Evolutionary conservation across 371 early-diverging fungal genomes (phyloP).

Genomic region (Syncephalastrum sp.): DNA sequence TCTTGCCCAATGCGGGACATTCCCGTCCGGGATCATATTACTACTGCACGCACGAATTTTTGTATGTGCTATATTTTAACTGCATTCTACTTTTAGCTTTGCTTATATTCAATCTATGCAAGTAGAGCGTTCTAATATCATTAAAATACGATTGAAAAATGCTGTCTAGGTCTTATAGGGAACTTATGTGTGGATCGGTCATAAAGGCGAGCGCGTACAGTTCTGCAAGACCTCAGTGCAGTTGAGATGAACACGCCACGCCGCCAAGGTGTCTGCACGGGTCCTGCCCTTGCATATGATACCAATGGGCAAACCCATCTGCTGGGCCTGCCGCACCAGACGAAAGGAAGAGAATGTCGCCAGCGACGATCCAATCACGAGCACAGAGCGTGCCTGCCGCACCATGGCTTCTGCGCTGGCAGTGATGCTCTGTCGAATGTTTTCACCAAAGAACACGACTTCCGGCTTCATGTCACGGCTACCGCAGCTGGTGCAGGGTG

Average conservation of each 20-base stretch:
- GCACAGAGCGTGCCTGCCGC: conserved; percentile 53
- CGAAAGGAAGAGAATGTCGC: conserved; percentile 83
- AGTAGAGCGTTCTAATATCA: too few relatives aligned
- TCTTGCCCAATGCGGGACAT: too few relatives aligned
- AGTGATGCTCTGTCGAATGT: conserved; percentile 58
- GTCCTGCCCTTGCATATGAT: conserved; percentile 78
- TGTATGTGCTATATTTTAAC: too few relatives aligned
- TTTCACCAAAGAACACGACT: conserved; percentile 92
- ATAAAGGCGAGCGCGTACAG: too few relatives aligned
- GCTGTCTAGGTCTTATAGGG: too few relatives aligned
- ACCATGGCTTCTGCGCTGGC: conserved; percentile 55
- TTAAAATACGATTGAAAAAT: too few relatives aligned
- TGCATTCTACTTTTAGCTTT: too few relatives aligned
- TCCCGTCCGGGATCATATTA: too few relatives aligned
- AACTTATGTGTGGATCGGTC: too few relatives aligned
- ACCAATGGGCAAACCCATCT: conserved; percentile 58
- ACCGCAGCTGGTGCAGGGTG: conserved; percentile 67
- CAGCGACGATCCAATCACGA: conserved; percentile 82
- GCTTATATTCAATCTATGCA: too few relatives aligned
- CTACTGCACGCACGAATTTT: too few relatives aligned
- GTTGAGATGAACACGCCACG: conserved; percentile 55
- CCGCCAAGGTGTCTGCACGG: conserved; percentile 67
- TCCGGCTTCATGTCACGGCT: conserved; percentile 62
- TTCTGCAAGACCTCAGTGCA: conserved; percentile 33
- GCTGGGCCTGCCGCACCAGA: conserved; percentile 62